Percentiles rank a stretch among this genome's conserved stretches.
Evolutionary conservation across 2,329 filamentous ascomycete genomes (phyloP).

Genomic region (Tolypocladium endophyticum): DNA sequence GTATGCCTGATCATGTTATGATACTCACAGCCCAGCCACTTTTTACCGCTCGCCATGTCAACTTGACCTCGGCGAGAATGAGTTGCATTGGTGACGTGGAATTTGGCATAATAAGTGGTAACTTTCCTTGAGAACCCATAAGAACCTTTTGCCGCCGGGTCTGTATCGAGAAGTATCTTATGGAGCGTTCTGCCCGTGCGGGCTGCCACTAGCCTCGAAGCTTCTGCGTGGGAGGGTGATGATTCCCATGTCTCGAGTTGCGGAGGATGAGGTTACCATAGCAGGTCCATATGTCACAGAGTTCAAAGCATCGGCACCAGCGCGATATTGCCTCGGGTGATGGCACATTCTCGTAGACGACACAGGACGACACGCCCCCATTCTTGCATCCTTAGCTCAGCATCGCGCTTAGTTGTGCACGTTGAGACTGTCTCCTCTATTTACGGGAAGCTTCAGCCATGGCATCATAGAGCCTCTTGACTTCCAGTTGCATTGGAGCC

Average conservation of each 20-base stretch:
- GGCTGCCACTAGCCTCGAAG: neutral
- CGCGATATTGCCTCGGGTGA: no score
- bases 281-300: no score
- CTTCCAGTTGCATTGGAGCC: slow-evolving; percentile 46
- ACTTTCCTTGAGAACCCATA: no score
- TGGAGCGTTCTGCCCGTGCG: no score
- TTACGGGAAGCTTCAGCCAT: slow-evolving; percentile 42
- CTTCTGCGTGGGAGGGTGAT: neutral
- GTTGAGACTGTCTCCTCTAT: slow-evolving; percentile 29
- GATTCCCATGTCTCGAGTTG: neutral
- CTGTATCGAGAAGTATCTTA: no score
- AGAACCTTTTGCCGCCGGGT: neutral
- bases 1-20: no score
- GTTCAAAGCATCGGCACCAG: no score
- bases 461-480: slow-evolving; percentile 46
- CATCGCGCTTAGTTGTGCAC: slow-evolving; percentile 41
- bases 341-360: no score
- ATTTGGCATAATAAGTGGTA: no score
- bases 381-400: slow-evolving; percentile 38
- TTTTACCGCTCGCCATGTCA: neutral
- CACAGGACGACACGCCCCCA: no score
- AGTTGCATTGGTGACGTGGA: neutral
- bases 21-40: no score
- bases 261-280: no score
- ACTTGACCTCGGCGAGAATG: neutral